Conservation (phyloP, 2,329 filamentous ascomycete species). For the Lasiodiplodia gonubiensis region DNA sequence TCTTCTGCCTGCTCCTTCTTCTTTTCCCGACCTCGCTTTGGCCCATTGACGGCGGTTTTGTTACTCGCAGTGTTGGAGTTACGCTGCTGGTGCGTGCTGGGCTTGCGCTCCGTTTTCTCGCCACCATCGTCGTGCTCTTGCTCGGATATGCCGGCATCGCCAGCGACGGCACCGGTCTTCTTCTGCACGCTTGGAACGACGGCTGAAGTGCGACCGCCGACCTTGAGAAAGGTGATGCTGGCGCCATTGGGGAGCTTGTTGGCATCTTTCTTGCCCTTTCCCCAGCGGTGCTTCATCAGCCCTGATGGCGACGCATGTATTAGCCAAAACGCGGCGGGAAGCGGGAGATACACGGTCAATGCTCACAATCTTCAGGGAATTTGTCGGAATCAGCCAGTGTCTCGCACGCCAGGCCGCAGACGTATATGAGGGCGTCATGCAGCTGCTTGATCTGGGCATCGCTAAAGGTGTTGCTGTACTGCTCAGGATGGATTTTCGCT, state of each 20-base stretch:
- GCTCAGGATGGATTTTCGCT: constrained; percentile 86
- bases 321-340: neutral
- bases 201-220: constrained; percentile 89
- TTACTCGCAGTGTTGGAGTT: neutral
- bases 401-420: constrained; percentile 81
- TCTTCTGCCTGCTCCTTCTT: constrained; percentile 22
- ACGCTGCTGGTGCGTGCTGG: constrained; percentile 36
- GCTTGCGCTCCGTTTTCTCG: constrained; percentile 35
- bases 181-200: constrained; percentile 86
- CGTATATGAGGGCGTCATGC: constrained; percentile 74
- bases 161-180: constrained; percentile 69
- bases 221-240: constrained; percentile 83
- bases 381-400: constrained; percentile 79
- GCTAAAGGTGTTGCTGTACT: constrained; percentile 83
- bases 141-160: constrained; percentile 48
- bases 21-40: constrained; percentile 13
- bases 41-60: neutral
- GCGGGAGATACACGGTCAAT: constrained; percentile 13
- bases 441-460: constrained; percentile 74
- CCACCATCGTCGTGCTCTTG: constrained; percentile 40
- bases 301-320: neutral
- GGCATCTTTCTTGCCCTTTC: constrained; percentile 78
- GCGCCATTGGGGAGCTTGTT: constrained; percentile 80
- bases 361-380: constrained; percentile 78
- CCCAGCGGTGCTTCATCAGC: constrained; percentile 81